Base-by-base conservation (phyloP, 1,284 basidiomycete genomes). In the Coniferiporia weirii region DNA sequence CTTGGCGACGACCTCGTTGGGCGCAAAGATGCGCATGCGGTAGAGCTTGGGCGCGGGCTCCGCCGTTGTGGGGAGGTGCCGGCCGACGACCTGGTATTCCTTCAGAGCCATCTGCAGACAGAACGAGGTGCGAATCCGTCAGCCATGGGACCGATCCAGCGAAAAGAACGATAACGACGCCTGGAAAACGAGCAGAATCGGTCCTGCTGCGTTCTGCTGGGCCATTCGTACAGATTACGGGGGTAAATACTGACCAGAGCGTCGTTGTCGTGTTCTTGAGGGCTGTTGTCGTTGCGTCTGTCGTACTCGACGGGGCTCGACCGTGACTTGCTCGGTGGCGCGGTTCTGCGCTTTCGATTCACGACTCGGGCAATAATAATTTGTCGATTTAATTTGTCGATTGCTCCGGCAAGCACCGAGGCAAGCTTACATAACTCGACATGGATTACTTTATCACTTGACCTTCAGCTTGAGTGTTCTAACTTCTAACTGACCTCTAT, bases 11-110 rank as follows among this genome's bases (percentile, higher is more conserved):
- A 98, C 89, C 68, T 97, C 94, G 76, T 99, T 99, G 68, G 93
- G 92, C 66, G 97, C 96, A 73, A 99, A 99, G 75, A 99, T 98
- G 75, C 96, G 90, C 96, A 99, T 99, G 71, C 97, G 92, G 85
- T 93, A 98, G 75, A 94, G 91, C 82, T 98, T 98, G 66, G 96
- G 96, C 65, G 84, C 90, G 61, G 93, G 92, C 68, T 98, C 93
- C 66, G 84, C 75, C 80, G 95, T 93, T 61, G 95, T 95, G 71
- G 96, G 96, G 71, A 98, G 81, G 77, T 96, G 95, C 73, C 96
- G 93, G 67, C 97, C 97, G 68, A 99, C 91, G 77, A 99, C 93
- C 79, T 97, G 93, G 82, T 84, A 98, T 85, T 99, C 96, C 66
- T 73, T 54, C 40, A 62, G 52, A 47, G 40, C 60, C 60, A 61